phyloP scores from a whole-genome alignment of 1,139 yeast genomes.

The Meyerozyma elateridarum region DNA sequence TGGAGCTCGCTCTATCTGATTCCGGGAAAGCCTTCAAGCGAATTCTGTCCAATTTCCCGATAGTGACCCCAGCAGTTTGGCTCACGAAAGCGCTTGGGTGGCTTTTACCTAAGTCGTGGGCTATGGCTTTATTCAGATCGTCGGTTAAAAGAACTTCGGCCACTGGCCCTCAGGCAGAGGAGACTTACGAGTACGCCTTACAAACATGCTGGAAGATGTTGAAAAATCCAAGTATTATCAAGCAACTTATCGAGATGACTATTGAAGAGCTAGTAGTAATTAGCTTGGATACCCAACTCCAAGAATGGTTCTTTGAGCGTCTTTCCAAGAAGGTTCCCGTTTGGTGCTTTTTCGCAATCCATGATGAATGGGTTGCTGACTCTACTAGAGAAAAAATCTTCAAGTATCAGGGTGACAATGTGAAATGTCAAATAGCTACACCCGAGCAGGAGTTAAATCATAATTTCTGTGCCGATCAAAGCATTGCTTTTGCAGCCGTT shows the following conservation, averaged over 20 bases:
- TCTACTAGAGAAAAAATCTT: conserved; percentile 40
- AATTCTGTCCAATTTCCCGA: conserved; percentile 29
- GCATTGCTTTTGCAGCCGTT: conserved; percentile 45
- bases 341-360: conserved; percentile 54
- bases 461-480: conserved; percentile 54
- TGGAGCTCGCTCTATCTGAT: conserved; percentile 47
- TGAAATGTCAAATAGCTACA: conserved; percentile 28
- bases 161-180: too few relatives aligned
- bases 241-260: conserved; percentile 54
- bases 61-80: conserved; percentile 22
- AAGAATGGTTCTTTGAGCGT: conserved; percentile 45
- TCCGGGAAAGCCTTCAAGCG: conserved; percentile 41
- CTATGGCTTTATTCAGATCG: too few relatives aligned
- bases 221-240: conserved; percentile 35
- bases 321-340: conserved; percentile 19
- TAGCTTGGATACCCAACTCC: conserved; percentile 34
- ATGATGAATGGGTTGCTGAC: conserved; percentile 61
- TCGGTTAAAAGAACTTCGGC: too few relatives aligned
- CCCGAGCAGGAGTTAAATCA: conserved; percentile 39
- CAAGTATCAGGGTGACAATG: conserved; percentile 30
- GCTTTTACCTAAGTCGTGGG: conserved; percentile 21
- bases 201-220: conserved; percentile 41
- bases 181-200: conserved; percentile 35
- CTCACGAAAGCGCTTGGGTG: conserved; percentile 18
- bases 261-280: conserved; percentile 52